A percentile compares a stretch with the other conserved stretches of the same genome.
phyloP scores from a whole-genome alignment of 2,329 filamentous ascomycete species.

The Diaporthe citri region DNA sequence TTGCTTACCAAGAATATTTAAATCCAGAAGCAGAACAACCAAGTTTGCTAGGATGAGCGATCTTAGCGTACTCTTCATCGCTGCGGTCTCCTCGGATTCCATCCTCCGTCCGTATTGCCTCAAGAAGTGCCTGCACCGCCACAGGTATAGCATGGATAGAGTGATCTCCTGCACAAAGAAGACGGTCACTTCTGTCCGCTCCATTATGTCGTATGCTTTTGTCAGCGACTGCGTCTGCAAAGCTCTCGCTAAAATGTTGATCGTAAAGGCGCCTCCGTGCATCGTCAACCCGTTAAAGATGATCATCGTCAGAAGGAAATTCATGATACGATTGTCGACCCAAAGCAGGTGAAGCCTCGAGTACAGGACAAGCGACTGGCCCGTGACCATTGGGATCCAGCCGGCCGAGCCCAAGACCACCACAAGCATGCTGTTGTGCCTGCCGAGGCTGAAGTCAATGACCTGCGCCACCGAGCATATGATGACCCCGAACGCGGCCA shows the following conservation, averaged over 20 bases:
- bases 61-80: slow-evolving; percentile 23
- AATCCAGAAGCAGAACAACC: slow-evolving; percentile 55
- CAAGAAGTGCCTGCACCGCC: slow-evolving; percentile 63
- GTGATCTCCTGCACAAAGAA: slow-evolving; percentile 60
- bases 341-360: slow-evolving; percentile 72
- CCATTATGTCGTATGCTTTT: slow-evolving; percentile 42
- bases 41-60: slow-evolving; percentile 57
- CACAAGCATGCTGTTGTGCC: neutral
- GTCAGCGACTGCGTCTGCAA: slow-evolving; percentile 44
- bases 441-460: slow-evolving; percentile 19
- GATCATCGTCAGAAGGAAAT: slow-evolving; percentile 67
- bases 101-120: slow-evolving; percentile 52
- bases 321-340: slow-evolving; percentile 59
- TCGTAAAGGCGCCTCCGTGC: slow-evolving; percentile 66
- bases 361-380: slow-evolving; percentile 69
- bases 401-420: slow-evolving; percentile 43
- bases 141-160: slow-evolving; percentile 64
- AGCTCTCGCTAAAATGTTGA: slow-evolving; percentile 44
- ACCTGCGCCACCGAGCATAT: slow-evolving; percentile 29
- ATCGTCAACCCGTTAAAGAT: slow-evolving; percentile 65
- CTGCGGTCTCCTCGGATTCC: slow-evolving; percentile 45
- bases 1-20: slow-evolving; percentile 50
- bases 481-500: slow-evolving; percentile 23
- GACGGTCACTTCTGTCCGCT: slow-evolving; percentile 55
- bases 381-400: slow-evolving; percentile 70